Evolutionary conservation across 176 grass and related monocot genomes (phyloP), one percentile per base, ranked within the genome.

Genomic region (Raddia guianensis): DNA sequence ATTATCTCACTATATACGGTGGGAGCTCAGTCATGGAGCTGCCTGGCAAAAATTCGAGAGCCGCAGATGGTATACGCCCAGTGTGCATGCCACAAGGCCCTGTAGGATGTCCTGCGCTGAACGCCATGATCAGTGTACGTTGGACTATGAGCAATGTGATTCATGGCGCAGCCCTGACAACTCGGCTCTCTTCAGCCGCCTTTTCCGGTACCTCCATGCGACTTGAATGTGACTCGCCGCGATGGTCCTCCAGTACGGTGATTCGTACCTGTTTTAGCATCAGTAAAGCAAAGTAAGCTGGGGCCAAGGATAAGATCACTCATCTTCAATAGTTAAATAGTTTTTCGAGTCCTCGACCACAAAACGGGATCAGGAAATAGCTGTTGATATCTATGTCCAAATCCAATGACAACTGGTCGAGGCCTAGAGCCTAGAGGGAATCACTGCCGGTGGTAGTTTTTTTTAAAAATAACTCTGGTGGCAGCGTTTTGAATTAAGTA

Each of bases 201-300:
- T 94, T 64, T 87, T 87, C 65, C 85, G 68, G 45, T 94, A 88
- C 70, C 87, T 94, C 91, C 94, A 97, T n/a, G 70, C 80, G 7
- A 83, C 89, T 74, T 97, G 91, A 78, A 97, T 94, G 27, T 80
- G 64, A 12, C 68, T 78, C 20, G 91, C 94, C 19, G 94, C 94
- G 27, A 83, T 73, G 45, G 85, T 91, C 73, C 85, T 78, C 91
- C 94, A 97, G 74, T 90, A 94, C 0, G 87, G 89, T 19, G 91
- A 97, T 44, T 87, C 89, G 12, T 97, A 97, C 66, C 91, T 97
- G 76, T 76, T 40, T 51, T 63, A 80, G 21, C 61, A 75, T 87
- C 69, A 52, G 72, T 27, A 1, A 1, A 0, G 60, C 18, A 63
- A 15, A 12, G 7, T 75, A 60, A 59, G 18, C 58, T 72, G 68